Conservation (phyloP, 2,329 filamentous ascomycete genomes). For the Fusarium piperis region DNA sequence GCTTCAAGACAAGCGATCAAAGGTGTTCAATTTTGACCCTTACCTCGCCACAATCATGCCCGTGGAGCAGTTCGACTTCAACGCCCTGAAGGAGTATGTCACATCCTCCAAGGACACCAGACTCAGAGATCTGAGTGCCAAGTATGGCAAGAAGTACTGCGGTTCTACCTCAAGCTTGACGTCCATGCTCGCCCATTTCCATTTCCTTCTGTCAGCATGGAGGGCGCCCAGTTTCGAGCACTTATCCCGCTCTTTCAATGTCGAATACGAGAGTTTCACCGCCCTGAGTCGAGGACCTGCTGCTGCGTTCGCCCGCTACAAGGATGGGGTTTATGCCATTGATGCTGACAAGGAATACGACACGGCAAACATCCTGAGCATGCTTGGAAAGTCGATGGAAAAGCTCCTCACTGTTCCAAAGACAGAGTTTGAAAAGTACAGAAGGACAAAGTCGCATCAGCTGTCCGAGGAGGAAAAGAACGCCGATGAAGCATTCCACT, state of each 20-base stretch:
- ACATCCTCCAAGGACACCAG: conserved; percentile 87
- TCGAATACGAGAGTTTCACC: conserved; percentile 74
- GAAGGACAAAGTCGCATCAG: conserved; percentile 72
- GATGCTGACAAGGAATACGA: conserved; percentile 96
- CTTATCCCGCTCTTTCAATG: conserved; percentile 73
- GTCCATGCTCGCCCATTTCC: conserved; percentile 85
- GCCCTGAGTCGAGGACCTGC: conserved; percentile 76
- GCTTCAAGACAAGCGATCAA: conserved; percentile 86
- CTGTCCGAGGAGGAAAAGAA: conserved; percentile 77
- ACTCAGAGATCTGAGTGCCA: conserved; percentile 73
- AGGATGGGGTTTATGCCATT: conserved; percentile 89
- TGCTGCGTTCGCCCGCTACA: conserved; percentile 83
- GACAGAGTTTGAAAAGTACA: conserved; percentile 86
- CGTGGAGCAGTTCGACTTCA: conserved; percentile 90
- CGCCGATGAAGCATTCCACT: conserved; percentile 84
- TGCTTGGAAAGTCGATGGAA: conserved; percentile 95
- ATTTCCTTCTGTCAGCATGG: conserved; percentile 89
- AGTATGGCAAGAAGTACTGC: conserved; percentile 80
- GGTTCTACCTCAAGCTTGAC: conserved; percentile 99
- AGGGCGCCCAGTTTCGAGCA: conserved; percentile 73
- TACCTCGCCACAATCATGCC: conserved; percentile 95
- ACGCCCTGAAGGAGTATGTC: conserved; percentile 84
- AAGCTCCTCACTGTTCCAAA: conserved; percentile 88
- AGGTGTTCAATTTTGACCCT: conserved; percentile 96
- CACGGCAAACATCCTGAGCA: conserved; percentile 83